These are phyloP conservation scores for Boletales sp. DNA, from an alignment of 768 basidiomycete genomes.

Conservation along the genomic window DNA sequence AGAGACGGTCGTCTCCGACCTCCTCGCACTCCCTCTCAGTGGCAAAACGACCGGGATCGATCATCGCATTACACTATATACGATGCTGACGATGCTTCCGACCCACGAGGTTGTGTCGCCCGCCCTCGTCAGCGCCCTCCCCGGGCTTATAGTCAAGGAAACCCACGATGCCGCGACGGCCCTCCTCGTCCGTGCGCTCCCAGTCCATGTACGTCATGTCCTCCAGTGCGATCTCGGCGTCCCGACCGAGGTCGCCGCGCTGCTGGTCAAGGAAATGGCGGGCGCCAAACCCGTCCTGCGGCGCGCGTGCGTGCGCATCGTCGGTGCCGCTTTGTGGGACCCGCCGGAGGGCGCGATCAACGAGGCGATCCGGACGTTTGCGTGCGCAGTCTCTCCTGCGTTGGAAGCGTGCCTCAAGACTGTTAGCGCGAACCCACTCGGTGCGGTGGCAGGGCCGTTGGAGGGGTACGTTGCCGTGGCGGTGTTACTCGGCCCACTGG, in stretches of 20 bases:
- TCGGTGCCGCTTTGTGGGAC: slow-evolving; percentile 59
- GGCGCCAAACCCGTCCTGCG: slow-evolving; percentile 58
- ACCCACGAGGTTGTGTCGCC: slow-evolving; percentile 50
- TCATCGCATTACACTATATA: slow-evolving; percentile 77
- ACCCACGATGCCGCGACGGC: slow-evolving; percentile 63
- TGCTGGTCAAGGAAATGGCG: slow-evolving; percentile 71
- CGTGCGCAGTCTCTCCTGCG: slow-evolving; percentile 50
- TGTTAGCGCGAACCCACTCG: slow-evolving; percentile 57
- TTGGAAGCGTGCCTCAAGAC: slow-evolving; percentile 72
- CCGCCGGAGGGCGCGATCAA: slow-evolving; percentile 35
- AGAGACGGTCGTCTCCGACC: slow-evolving; percentile 53
- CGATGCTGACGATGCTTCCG: slow-evolving; percentile 60
- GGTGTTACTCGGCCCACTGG: slow-evolving; percentile 59
- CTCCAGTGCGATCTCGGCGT: slow-evolving; percentile 43
- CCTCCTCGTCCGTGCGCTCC: slow-evolving; percentile 52
- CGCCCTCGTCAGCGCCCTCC: slow-evolving; percentile 36
- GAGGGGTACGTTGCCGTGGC: slow-evolving; percentile 83
- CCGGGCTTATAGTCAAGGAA: slow-evolving; percentile 64
- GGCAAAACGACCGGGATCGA: slow-evolving; percentile 88
- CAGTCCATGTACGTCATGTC: slow-evolving; percentile 54
- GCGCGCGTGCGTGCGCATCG: slow-evolving; percentile 58
- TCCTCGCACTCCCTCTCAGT: slow-evolving; percentile 69
- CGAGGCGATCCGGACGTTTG: slow-evolving; percentile 39
- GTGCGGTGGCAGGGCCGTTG: slow-evolving; percentile 58
- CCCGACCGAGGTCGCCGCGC: slow-evolving; percentile 39